Conservation (phyloP, 2,329 filamentous ascomycete species). For the Cryphonectria naterciae region DNA sequence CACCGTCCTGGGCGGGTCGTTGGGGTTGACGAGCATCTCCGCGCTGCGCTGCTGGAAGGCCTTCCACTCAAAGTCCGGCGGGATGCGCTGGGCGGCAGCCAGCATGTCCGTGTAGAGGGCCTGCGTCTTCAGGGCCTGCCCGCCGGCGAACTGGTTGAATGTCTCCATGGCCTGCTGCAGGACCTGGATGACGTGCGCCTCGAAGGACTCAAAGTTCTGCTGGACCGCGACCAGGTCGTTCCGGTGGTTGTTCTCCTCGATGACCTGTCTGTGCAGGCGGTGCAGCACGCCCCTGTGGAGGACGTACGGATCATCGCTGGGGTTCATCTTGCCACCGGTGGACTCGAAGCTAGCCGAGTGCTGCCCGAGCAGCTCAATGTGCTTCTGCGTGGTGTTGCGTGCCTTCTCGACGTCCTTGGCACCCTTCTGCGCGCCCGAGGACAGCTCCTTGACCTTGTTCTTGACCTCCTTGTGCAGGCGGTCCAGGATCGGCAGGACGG, state of each 20-base stretch:
- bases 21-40: slow-evolving; percentile 76
- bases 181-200: slow-evolving; percentile 80
- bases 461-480: slow-evolving; percentile 96
- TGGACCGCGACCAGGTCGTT: slow-evolving; percentile 93
- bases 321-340: slow-evolving; percentile 69
- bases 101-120: slow-evolving; percentile 85
- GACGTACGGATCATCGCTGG: slow-evolving; percentile 85
- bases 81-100: slow-evolving; percentile 73
- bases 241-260: slow-evolving; percentile 94
- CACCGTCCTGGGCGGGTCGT: slow-evolving; percentile 72
- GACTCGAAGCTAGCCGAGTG: slow-evolving; percentile 82
- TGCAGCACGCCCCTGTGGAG: slow-evolving; percentile 80
- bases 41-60: slow-evolving; percentile 76
- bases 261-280: slow-evolving; percentile 85
- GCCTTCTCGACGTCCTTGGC: slow-evolving; percentile 92
- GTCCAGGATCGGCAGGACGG: slow-evolving; percentile 85
- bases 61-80: slow-evolving; percentile 88
- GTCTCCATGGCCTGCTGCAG: slow-evolving; percentile 81
- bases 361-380: slow-evolving; percentile 91
- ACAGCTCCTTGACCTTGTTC: slow-evolving; percentile 89
- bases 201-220: slow-evolving; percentile 84
- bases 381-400: slow-evolving; percentile 84
- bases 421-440: slow-evolving; percentile 77
- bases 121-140: slow-evolving; percentile 80
- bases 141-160: slow-evolving; percentile 79